Evolutionary conservation across 225 moss, liverwort and hornwort species (phyloP), one percentile per base, ranked within the genome.

Genomic region (Sphagnum contortum): DNA sequence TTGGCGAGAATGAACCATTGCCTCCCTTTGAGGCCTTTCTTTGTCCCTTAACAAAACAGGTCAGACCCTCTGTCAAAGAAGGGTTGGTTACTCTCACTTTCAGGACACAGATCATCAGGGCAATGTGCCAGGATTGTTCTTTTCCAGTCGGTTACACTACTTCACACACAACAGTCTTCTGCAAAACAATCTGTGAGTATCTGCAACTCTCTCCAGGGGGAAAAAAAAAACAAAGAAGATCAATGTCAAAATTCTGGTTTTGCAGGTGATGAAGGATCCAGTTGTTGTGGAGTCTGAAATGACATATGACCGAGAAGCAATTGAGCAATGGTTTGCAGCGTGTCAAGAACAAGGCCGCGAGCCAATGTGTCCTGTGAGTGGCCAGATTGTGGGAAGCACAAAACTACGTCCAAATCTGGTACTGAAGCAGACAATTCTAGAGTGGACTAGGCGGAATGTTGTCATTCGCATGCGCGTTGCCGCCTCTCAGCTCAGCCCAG

Each of bases 191-290:
- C 29, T 29, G 29, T 29, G 12, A 4, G 4, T 57, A 60, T 3
- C 47, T 61, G 8, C 9, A 52, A 9, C 29, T 29, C 29, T 29
- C 29, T 29, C 29, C 29, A 29, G 29, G 29, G 29, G 29, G 29
- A 0, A 29, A 29, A 29, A 0, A 29, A 29, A 29, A 29, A 29
- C 29, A 29, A 29, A 29, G 29, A 29, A 29, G 29, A 29, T 29
- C 29, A 29, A 29, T 29, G 29, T 29, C 29, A 29, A 29, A 29
- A 0, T 29, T 29, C 29, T 29, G 29, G 29, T 29, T 68, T n/a
- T 68, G 56, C 47, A 83, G 82, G 76, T 83, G 73, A 83, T 83
- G 82, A 79, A 73, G 61, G 79, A 83, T 76, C 82, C 82, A 4
- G 82, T 83, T 69, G 73, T 79, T 66, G 57, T 79, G 71, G 79